Base-by-base conservation (phyloP, 208 protist species). In the Vickermania ingenoplastis region DNA sequence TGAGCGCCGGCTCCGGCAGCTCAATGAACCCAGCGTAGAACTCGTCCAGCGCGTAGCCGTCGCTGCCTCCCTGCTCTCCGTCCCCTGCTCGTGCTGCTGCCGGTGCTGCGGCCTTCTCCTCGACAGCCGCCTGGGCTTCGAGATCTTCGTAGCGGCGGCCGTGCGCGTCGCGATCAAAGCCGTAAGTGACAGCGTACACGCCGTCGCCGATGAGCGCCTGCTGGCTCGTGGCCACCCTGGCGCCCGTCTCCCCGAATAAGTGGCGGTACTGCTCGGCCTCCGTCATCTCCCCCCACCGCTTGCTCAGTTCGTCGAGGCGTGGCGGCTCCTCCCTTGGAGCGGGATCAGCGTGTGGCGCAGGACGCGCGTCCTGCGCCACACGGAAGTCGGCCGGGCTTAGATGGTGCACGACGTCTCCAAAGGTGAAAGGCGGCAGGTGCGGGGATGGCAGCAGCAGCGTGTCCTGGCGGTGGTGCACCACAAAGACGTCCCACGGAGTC, bases 371-470 rank as follows among this genome's bases (percentile, higher is more conserved):
- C 11, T 7, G 7, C 36, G 7, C 36, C 36, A 45, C 36, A 17
- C 17, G 36, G 53, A 91, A 65, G 41, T 94, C 87, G 23, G 56
- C 55, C 7, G 66, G 61, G 2, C 71, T 73, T 4, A 91, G 48
- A 17, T 59, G 65, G 7, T 79, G 75, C 5, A 36, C 31, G 2
- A 70, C 17, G 49, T 91, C 83, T 22, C 76, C 69, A 54, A 85
- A 81, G 61, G 77, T 86, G 57, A 89, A 94, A 0, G 81, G 87
- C 24, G 65, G 71, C 41, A 57, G 56, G 30, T 94, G 81, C 31
- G 87, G 75, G 0, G 61, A 72, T 4, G 76, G 65, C 31, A 86
- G 65, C 0, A 58, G 53, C 0, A 57, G 1, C 14, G 49, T 31
- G 51, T 63, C 57, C 27, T 79, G 72, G 21, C 74, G 64, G 29